Base-by-base conservation (phyloP, 2,329 filamentous ascomycete species). In the Leptographium galeiforme region DNA sequence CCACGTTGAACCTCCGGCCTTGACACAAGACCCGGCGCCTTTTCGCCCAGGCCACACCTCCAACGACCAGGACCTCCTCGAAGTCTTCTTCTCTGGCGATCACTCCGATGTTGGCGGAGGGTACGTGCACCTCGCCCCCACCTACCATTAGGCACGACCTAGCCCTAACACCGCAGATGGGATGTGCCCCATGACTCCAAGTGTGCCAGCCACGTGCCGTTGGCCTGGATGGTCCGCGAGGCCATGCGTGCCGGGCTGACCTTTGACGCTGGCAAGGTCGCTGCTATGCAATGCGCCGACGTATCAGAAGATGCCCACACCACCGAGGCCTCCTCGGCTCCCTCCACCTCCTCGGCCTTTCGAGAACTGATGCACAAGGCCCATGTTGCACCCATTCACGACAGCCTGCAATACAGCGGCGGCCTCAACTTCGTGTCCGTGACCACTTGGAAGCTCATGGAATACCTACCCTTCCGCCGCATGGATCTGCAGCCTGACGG, bases 101-200 rank as follows among this genome's bases (percentile, higher is more conserved):
- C 87, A 94, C 57, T 87, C 80, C 2, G 87, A 91, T 57, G 81
- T 90, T 34, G 87, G 87, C 1, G 87, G 87, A 11, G 87, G 87
- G 0, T 51, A 49, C 44, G 53, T 44, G 13, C 6, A 2, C n/a
- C 32, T 18, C 18, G 7, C 34, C 25, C 12, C 8, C 32, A 5
- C 14, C n/a, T 25, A 18, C 12, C 14, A 34, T 14, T 8, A 18
- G 38, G 13, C 4, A 16, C 12, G 13, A 40, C 41, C 38, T 8
- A 18, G 16, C 30, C 16, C 47, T 13, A 36, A 13, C 44, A 4
- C 8, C 1, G 10, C 18, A 51, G 57, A 6, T 89, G 85, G 86
- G 77, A 78, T 50, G 68, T 76, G 5, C 68, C 78, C 0, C 65
- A 70, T 0, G 70, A 71, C 1, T 74, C 72, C 30, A 85, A 86